A percentile compares a stretch with the other conserved stretches of the same genome.
Evolutionary conservation across 257 asterid genomes (phyloP).

Genomic region (Penstemon barbatus): DNA sequence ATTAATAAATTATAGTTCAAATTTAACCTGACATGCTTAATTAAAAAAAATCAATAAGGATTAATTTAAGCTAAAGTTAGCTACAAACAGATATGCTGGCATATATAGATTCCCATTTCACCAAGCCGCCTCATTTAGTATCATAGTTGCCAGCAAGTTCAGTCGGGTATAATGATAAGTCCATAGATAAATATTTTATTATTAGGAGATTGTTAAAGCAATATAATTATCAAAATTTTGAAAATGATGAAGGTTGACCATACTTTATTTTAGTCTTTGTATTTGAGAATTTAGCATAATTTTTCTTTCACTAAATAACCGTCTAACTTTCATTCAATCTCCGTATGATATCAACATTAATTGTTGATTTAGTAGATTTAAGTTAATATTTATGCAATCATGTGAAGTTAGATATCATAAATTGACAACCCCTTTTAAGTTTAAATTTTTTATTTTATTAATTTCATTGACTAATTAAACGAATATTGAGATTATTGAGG

Average conservation of each 20-base stretch:
- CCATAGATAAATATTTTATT: too few species aligned
- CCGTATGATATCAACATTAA: too few species aligned
- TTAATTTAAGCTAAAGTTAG: too few species aligned
- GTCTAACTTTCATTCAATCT: too few species aligned
- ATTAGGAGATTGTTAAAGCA: neutral
- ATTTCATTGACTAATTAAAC: neutral
- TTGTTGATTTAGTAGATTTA: too few species aligned
- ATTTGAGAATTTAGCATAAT: neutral
- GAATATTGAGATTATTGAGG: neutral
- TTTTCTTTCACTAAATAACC: neutral
- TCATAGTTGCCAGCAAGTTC: conserved; percentile 5
- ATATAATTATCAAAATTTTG: neutral
- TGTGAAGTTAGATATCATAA: too few species aligned
- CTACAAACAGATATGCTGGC: neutral
- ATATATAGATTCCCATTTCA: conserved; percentile 2
- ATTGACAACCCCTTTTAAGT: too few species aligned
- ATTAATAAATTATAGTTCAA: too few species aligned
- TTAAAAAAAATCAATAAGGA: too few species aligned
- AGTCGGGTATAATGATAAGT: neutral
- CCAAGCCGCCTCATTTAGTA: neutral
- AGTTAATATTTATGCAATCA: too few species aligned
- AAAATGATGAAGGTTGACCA: neutral
- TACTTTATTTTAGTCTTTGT: neutral
- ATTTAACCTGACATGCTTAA: too few species aligned
- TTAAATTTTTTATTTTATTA: neutral